phyloP scores from a whole-genome alignment of 768 basidiomycete species.

The Leccinum subtestaceum region DNA sequence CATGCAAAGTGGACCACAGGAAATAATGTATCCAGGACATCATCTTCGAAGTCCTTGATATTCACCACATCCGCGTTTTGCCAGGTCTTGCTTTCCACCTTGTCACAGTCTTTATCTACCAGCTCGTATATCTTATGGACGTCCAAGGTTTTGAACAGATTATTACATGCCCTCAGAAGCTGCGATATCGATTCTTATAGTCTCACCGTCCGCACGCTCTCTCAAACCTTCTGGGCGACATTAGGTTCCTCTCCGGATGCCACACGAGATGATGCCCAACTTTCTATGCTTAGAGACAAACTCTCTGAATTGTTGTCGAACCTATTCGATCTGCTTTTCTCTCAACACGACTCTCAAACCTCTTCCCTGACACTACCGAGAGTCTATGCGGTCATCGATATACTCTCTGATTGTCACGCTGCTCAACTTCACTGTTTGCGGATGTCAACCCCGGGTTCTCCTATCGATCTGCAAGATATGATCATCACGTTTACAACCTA shows the following conservation, averaged over 20 bases:
- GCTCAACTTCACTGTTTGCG: conserved; percentile 20
- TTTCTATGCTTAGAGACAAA: conserved; percentile 15
- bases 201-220: conserved; percentile 29
- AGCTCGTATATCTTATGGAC: conserved; percentile 42
- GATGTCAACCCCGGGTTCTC: conserved; percentile 2
- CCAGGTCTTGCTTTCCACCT: conserved; percentile 14
- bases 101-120: conserved; percentile 22
- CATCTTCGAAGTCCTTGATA: conserved; percentile 1
- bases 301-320: conserved; percentile 21
- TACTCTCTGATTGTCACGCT: conserved; percentile 25
- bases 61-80: conserved; percentile 32
- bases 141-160: conserved; percentile 39
- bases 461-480: conserved; percentile 24
- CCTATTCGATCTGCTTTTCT: conserved; percentile 24
- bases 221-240: conserved; percentile 16
- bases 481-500: conserved; percentile 23
- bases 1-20: conserved; percentile 37
- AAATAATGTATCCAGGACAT: conserved; percentile 2
- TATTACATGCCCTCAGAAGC: conserved; percentile 32
- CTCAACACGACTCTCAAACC: not conserved
- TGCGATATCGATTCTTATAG: conserved; percentile 36
- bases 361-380: conserved; percentile 4
- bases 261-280: not conserved
- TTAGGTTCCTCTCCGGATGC: not conserved
- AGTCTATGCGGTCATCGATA: conserved; percentile 18